These are phyloP conservation scores for Neurospora sp. DNA, from an alignment of 495 filamentous ascomycete genomes.

Conservation along the genomic window DNA sequence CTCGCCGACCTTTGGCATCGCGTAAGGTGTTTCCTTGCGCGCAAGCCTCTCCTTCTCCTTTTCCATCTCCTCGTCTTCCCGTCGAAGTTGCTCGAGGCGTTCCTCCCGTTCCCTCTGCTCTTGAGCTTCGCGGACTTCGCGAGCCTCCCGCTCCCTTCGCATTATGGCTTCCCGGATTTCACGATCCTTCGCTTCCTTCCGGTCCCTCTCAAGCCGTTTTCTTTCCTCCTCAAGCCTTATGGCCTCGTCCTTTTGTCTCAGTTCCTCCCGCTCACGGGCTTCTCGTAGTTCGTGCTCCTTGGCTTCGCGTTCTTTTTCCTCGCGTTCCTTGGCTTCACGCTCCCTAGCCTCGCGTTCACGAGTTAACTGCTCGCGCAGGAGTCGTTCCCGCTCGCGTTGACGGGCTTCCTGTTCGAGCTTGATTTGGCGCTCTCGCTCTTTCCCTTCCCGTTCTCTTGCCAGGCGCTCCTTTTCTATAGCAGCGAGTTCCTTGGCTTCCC, in stretches of 20 bases:
- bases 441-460: constrained; percentile 28
- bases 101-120: constrained; percentile 34
- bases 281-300: neutral
- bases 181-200: constrained; percentile 19
- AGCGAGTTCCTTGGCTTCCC: constrained; percentile 11
- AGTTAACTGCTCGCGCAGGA: constrained; percentile 29
- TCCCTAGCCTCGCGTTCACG: constrained; percentile 30
- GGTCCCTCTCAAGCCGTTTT: constrained; percentile 28
- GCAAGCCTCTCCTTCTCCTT: constrained; percentile 24
- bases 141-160: constrained; percentile 32
- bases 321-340: constrained; percentile 24
- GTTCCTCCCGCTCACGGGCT: constrained; percentile 3
- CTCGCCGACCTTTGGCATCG: constrained; percentile 45
- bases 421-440: constrained; percentile 24
- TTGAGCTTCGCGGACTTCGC: constrained; percentile 18
- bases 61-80: constrained; percentile 12
- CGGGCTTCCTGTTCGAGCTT: constrained; percentile 7
- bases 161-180: constrained; percentile 22
- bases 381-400: constrained; percentile 23
- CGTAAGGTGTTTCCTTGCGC: constrained; percentile 34
- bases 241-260: constrained; percentile 4
- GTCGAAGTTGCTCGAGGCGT: constrained; percentile 11
- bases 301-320: constrained; percentile 20
- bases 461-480: constrained; percentile 29
- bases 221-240: constrained; percentile 20